Conservation (phyloP, 257 asterid species). For the Jacaranda copaia region DNA sequence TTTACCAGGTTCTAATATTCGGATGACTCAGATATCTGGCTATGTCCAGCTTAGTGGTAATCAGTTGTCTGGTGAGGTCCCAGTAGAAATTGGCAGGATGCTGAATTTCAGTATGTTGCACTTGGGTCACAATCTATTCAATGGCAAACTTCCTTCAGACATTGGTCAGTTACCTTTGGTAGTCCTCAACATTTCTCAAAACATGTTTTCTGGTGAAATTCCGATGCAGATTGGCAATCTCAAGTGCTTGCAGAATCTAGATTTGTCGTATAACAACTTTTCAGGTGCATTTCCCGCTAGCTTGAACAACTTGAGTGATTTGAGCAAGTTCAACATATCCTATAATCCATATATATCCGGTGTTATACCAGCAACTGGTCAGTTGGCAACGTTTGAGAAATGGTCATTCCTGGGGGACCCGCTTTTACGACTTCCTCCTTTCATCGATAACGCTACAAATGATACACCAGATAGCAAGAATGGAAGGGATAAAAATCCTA, state of each 20-base stretch:
- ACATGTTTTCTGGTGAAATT: constrained; percentile 68
- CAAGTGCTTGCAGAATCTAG: constrained; percentile 76
- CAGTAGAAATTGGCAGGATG: constrained; percentile 73
- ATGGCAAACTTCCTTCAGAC: constrained; percentile 63
- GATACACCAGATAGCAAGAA: constrained; percentile 13
- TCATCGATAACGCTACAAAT: constrained; percentile 52
- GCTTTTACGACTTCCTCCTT: constrained; percentile 66
- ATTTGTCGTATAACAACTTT: constrained; percentile 77
- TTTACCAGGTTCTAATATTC: constrained; percentile 61
- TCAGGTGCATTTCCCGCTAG: constrained; percentile 73
- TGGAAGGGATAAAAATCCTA: constrained; percentile 13
- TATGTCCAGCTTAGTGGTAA: constrained; percentile 82
- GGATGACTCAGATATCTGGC: constrained; percentile 65
- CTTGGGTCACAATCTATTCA: constrained; percentile 62
- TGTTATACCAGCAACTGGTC: constrained; percentile 67
- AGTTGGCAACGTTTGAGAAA: constrained; percentile 74
- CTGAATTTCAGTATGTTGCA: constrained; percentile 77
- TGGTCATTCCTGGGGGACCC: constrained; percentile 84
- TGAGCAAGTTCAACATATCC: constrained; percentile 84
- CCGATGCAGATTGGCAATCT: constrained; percentile 72
- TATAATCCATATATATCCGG: constrained; percentile 80
- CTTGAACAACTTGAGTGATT: constrained; percentile 61
- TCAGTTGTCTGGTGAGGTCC: constrained; percentile 67
- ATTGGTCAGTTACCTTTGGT: constrained; percentile 60
- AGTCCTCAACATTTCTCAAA: constrained; percentile 65